phyloP scores from a whole-genome alignment of 2,329 filamentous ascomycete genomes.

The Didymella glomerata region DNA sequence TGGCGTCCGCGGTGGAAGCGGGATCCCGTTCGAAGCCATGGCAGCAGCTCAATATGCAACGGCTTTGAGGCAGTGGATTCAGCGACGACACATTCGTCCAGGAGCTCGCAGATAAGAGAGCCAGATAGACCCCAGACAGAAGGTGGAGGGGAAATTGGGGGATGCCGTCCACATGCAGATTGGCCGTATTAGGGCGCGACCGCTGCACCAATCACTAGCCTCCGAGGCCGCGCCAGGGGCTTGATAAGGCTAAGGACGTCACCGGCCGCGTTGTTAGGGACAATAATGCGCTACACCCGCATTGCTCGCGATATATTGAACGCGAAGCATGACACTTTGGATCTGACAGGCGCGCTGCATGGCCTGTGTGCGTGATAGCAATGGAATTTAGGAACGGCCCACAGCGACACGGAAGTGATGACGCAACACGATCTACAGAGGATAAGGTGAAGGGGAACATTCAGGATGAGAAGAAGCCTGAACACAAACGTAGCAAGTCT shows the following conservation, averaged over 20 bases:
- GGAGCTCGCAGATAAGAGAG: conserved; percentile 24
- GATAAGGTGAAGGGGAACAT: conserved; percentile 18
- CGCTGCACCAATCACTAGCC: conserved; percentile 31
- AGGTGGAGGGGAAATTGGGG: conserved; percentile 36
- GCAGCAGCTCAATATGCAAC: conserved; percentile 30
- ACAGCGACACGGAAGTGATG: conserved; percentile 20
- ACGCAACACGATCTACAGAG: conserved; percentile 12
- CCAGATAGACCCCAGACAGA: conserved; percentile 25
- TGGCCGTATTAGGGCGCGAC: conserved; percentile 24
- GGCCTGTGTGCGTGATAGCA: conserved; percentile 25
- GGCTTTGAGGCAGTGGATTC: conserved; percentile 29
- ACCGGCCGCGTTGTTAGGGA: conserved; percentile 18
- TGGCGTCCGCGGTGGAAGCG: conserved; percentile 68
- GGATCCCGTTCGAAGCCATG: conserved; percentile 69
- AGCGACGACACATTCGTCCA: conserved; percentile 23
- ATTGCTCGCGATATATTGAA: conserved; percentile 21
- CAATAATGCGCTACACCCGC: conserved; percentile 17
- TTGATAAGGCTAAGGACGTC: conserved; percentile 18
- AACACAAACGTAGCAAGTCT: conserved; percentile 64
- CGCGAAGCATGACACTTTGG: conserved; percentile 31
- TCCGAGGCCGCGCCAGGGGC: conserved; percentile 28
- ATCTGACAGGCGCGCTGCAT: conserved; percentile 25
- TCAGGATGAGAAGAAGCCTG: conserved; percentile 14
- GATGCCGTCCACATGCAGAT: conserved; percentile 34
- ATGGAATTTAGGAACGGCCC: conserved; percentile 37